These are phyloP conservation scores for Phialocephala sp. DNA, from an alignment of 2,329 filamentous ascomycete species.

Conservation along the genomic window DNA sequence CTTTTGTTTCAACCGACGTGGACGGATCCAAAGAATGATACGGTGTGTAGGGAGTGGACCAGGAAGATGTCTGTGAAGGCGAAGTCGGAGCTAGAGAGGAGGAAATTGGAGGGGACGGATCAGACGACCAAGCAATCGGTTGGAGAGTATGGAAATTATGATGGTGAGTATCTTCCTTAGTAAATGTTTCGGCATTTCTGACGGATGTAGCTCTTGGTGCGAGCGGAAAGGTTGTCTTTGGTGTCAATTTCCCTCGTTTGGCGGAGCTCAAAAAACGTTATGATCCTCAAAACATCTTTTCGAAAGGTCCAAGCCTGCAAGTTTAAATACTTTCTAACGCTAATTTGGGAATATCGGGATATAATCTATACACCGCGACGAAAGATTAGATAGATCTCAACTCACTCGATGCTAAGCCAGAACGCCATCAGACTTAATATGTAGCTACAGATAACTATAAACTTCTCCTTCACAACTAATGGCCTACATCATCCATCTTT, in stretches of 20 bases:
- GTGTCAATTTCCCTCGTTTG: slow-evolving; percentile 49
- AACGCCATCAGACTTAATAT: not conserved
- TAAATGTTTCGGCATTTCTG: not conserved
- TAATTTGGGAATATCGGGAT: too few species aligned
- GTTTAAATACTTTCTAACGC: not conserved
- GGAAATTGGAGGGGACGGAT: slow-evolving; percentile 18
- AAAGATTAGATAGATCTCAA: not conserved
- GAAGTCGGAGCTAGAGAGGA: slow-evolving; percentile 23
- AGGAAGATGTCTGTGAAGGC: slow-evolving; percentile 28
- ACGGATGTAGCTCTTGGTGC: slow-evolving; percentile 25
- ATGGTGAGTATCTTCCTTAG: slow-evolving; percentile 17
- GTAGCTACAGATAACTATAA: not conserved
- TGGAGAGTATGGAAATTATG: slow-evolving; percentile 34
- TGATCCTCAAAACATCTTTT: slow-evolving; percentile 53
- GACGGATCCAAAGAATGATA: slow-evolving; percentile 32
- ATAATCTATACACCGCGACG: too few species aligned
- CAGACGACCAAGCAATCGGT: slow-evolving; percentile 18
- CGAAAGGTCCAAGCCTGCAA: slow-evolving; percentile 29
- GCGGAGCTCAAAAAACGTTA: slow-evolving; percentile 52
- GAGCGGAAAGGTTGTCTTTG: slow-evolving; percentile 45
- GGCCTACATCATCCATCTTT: slow-evolving; percentile 40
- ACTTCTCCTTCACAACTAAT: not conserved
- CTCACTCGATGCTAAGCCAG: not conserved
- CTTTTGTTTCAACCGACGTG: slow-evolving; percentile 40
- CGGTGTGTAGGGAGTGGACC: slow-evolving; percentile 31